A percentile compares a stretch with the other conserved stretches of the same genome.
Conservation (phyloP, 805 yeast species). For the Kazachstania bromeliacearum region DNA sequence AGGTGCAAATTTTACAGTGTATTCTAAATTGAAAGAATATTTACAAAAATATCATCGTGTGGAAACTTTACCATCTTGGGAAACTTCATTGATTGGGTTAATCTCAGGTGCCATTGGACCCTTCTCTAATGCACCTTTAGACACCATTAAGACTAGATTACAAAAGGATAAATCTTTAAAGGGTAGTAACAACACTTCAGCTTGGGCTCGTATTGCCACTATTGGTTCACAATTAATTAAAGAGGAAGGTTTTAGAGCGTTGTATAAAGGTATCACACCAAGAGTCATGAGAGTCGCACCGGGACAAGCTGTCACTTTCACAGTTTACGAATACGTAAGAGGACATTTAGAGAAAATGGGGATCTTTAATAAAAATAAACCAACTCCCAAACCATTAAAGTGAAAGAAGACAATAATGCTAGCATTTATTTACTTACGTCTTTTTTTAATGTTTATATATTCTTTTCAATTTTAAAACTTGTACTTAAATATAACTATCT, state of each 20-base stretch:
- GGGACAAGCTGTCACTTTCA: conserved; percentile 97
- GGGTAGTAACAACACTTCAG: conserved; percentile 37
- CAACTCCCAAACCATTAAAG: conserved; percentile 7
- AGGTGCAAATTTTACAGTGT: conserved; percentile 95
- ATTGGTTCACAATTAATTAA: conserved; percentile 73
- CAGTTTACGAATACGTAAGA: conserved; percentile 87
- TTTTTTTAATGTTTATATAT: too few relatives aligned
- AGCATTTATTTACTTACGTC: not conserved
- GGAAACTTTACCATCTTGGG: conserved; percentile 77
- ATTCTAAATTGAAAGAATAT: conserved; percentile 69
- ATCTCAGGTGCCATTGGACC: conserved; percentile 97
- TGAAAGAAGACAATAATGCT: not conserved
- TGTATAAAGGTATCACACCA: conserved; percentile 96
- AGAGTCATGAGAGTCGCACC: conserved; percentile 99
- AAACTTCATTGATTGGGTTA: conserved; percentile 85
- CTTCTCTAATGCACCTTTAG: conserved; percentile 93
- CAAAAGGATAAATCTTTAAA: conserved; percentile 72
- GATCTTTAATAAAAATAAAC: conserved; percentile 8
- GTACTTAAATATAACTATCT: too few relatives aligned
- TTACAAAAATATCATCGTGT: conserved; percentile 52
- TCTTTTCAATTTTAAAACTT: too few relatives aligned
- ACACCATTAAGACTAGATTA: conserved; percentile 93
- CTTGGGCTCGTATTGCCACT: conserved; percentile 66
- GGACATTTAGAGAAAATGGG: conserved; percentile 42
- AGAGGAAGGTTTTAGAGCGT: conserved; percentile 82